Evolutionary conservation across 208 protist species (phyloP).

Genomic region (Leishmania gerbilli): DNA sequence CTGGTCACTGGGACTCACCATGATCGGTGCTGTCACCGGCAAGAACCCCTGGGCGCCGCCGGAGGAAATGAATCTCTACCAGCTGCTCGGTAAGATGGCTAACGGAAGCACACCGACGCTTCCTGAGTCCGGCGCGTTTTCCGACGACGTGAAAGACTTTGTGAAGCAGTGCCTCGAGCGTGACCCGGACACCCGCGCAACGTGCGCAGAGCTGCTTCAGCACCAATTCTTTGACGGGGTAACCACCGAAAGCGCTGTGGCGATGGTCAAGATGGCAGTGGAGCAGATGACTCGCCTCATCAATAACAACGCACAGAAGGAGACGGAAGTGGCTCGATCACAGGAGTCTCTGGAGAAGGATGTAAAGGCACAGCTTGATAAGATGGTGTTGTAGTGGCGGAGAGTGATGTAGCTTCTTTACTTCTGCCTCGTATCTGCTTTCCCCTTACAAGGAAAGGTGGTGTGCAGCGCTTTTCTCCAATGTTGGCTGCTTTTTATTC

Average conservation of each 20-base stretch:
- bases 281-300: constrained; percentile 87
- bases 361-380: constrained; percentile 73
- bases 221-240: constrained; percentile 79
- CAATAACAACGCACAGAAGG: constrained; percentile 78
- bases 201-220: constrained; percentile 70
- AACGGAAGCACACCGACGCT: constrained; percentile 76
- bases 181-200: constrained; percentile 68
- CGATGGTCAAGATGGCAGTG: constrained; percentile 83
- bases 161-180: constrained; percentile 73
- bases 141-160: constrained; percentile 73
- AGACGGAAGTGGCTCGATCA: constrained; percentile 44
- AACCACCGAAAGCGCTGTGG: constrained; percentile 67
- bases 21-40: constrained; percentile 82
- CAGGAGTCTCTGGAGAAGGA: constrained; percentile 68
- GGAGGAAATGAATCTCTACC: constrained; percentile 89
- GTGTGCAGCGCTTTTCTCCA: neutral
- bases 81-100: constrained; percentile 79
- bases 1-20: constrained; percentile 91
- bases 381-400: constrained; percentile 40
- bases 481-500: neutral
- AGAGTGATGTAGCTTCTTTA: neutral
- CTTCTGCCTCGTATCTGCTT: constrained; percentile 6
- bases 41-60: constrained; percentile 88
- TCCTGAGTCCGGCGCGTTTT: constrained; percentile 62
- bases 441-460: neutral